Percentiles rank a stretch among this genome's conserved stretches.
Conservation (phyloP, 768 basidiomycete genomes). For the Boletus pseudopeckii region DNA sequence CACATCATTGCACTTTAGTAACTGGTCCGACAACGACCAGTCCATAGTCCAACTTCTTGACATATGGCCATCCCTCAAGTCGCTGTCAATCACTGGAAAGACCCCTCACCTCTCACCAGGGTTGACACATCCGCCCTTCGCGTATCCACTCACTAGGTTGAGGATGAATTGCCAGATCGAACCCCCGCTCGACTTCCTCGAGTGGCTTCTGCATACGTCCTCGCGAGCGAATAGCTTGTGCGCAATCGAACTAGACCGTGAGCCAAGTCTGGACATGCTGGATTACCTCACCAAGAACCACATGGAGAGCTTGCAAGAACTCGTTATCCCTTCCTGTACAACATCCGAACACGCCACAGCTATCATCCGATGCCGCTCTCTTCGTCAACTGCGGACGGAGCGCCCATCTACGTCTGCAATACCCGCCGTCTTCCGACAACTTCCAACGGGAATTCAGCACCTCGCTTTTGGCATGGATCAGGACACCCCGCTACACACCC, state of each 20-base stretch:
- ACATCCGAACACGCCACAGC: conserved; percentile 45
- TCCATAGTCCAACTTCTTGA: conserved; percentile 59
- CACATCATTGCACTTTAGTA: conserved; percentile 55
- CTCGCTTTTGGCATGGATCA: conserved; percentile 60
- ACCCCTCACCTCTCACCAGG: conserved; percentile 46
- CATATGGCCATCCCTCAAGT: conserved; percentile 55
- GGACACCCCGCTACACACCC: conserved; percentile 50
- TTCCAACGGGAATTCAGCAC: conserved; percentile 50
- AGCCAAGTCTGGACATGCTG: conserved; percentile 53
- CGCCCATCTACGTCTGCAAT: conserved; percentile 40
- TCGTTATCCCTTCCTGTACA: conserved; percentile 55
- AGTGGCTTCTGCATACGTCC: conserved; percentile 68
- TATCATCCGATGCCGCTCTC: conserved; percentile 45
- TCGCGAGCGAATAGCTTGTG: conserved; percentile 40
- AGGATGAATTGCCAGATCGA: conserved; percentile 64
- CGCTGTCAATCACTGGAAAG: conserved; percentile 58
- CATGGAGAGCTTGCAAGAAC: conserved; percentile 46
- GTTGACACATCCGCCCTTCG: conserved; percentile 38
- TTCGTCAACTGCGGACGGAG: conserved; percentile 58
- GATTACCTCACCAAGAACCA: conserved; percentile 53
- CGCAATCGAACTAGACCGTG: conserved; percentile 55
- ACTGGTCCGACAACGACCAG: conserved; percentile 65
- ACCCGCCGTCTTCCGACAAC: conserved; percentile 42
- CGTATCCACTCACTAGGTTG: conserved; percentile 48
- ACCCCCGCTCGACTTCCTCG: conserved; percentile 59